A percentile compares a stretch with the other conserved stretches of the same genome.
Evolutionary conservation across 306 rosid genomes (phyloP).

Genomic region (Gynostemma pentaphyllum): DNA sequence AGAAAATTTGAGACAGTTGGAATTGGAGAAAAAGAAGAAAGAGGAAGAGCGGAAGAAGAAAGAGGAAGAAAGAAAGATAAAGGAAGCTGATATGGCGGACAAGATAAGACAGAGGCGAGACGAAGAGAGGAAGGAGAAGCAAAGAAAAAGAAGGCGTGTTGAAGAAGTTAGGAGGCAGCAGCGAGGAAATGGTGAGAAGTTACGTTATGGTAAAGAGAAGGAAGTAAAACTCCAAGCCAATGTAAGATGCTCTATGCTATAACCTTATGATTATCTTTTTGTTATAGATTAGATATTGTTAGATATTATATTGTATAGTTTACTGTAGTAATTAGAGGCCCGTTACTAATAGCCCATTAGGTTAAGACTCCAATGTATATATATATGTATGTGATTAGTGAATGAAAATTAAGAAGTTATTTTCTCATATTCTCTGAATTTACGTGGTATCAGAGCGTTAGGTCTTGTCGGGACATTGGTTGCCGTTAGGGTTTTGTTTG

Average conservation of each 20-base stretch:
- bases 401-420: no score
- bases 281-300: no score
- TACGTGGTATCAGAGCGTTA: no score
- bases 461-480: no score
- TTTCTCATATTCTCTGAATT: no score
- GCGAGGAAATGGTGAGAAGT: conserved; percentile 43
- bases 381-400: no score
- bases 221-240: conserved; percentile 23
- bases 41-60: conserved; percentile 60
- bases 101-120: conserved; percentile 84
- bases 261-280: neutral
- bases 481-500: no score
- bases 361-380: no score
- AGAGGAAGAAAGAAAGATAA: conserved; percentile 68
- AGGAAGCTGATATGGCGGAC: conserved; percentile 53
- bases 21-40: conserved; percentile 54
- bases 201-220: conserved; percentile 39
- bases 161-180: conserved; percentile 49
- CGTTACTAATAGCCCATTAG: no score
- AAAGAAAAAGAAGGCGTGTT: conserved; percentile 56
- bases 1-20: conserved; percentile 47
- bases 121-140: conserved; percentile 67
- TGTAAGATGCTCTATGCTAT: conserved; percentile 24
- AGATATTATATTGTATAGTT: no score
- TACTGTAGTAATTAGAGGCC: no score